phyloP scores from a whole-genome alignment of 257 asterid genomes.

The Ballota nigra region DNA sequence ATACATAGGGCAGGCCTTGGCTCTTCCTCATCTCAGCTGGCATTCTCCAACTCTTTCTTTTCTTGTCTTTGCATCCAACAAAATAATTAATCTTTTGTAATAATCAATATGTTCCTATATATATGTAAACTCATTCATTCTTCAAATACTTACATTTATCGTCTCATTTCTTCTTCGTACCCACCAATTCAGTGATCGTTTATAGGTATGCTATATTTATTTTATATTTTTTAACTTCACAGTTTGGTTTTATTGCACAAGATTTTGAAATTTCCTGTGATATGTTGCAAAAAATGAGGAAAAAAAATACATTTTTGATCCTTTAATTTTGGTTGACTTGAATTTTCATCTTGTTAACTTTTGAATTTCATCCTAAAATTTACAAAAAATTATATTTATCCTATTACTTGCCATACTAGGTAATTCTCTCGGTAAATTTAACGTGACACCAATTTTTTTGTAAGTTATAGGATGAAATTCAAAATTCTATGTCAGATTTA shows the following conservation, averaged over 20 bases:
- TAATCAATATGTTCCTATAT: not conserved
- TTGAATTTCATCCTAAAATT: too few relatives aligned
- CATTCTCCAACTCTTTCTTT: not conserved
- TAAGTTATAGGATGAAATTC: too few relatives aligned
- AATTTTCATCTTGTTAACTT: too few relatives aligned
- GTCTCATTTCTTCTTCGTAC: not conserved
- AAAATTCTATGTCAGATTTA: too few relatives aligned
- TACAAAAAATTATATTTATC: too few relatives aligned
- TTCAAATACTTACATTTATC: not conserved
- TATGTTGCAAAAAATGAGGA: not conserved
- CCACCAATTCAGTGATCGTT: not conserved
- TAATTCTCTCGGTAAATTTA: too few relatives aligned
- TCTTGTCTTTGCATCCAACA: not conserved
- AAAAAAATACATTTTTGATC: too few relatives aligned
- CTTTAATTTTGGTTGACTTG: too few relatives aligned
- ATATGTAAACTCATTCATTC: not conserved
- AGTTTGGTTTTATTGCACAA: too few relatives aligned
- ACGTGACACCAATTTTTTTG: too few relatives aligned
- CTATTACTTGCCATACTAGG: too few relatives aligned
- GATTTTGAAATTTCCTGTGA: not conserved
- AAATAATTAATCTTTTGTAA: not conserved
- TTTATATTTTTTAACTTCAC: too few relatives aligned
- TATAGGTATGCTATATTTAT: not conserved
- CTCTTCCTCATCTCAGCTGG: not conserved
- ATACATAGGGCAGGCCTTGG: not conserved